These are phyloP conservation scores for Leccinum pallidistipes DNA, from an alignment of 1,284 basidiomycete genomes.

Conservation along the genomic window DNA sequence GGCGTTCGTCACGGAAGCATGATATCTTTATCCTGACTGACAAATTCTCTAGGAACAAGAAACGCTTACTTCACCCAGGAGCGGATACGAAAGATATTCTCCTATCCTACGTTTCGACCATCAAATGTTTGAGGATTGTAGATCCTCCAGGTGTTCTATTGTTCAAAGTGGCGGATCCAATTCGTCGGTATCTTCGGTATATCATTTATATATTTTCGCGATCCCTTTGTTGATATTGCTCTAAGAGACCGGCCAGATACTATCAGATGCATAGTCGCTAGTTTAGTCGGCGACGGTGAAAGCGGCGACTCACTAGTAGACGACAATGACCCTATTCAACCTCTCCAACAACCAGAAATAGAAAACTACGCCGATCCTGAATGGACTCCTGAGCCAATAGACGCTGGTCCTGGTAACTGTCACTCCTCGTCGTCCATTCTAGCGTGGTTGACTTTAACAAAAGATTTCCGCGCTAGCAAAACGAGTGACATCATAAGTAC, in stretches of 20 bases:
- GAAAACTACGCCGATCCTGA: conserved; percentile 87
- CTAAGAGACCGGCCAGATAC: conserved; percentile 83
- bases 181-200: conserved; percentile 82
- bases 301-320: conserved; percentile 78
- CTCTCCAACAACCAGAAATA: conserved; percentile 68
- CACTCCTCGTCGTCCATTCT: conserved; percentile 2
- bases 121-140: conserved; percentile 86
- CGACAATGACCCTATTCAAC: conserved; percentile 75
- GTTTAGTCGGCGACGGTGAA: conserved; percentile 85
- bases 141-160: conserved; percentile 92
- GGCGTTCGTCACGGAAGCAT: conserved; percentile 47
- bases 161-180: conserved; percentile 89
- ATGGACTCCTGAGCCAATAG: conserved; percentile 93
- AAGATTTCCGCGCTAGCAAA: conserved; percentile 88
- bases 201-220: neutral
- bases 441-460: conserved; percentile 6
- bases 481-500: conserved; percentile 91
- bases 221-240: conserved; percentile 2
- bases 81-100: conserved; percentile 94
- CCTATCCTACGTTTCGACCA: conserved; percentile 92
- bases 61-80: conserved; percentile 92
- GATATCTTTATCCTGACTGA: conserved; percentile 6
- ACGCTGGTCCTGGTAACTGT: conserved; percentile 71
- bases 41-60: conserved; percentile 60
- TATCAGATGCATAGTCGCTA: conserved; percentile 89